Conservation (phyloP, 163 green algal genomes). For the Scenedesmus sp. region DNA sequence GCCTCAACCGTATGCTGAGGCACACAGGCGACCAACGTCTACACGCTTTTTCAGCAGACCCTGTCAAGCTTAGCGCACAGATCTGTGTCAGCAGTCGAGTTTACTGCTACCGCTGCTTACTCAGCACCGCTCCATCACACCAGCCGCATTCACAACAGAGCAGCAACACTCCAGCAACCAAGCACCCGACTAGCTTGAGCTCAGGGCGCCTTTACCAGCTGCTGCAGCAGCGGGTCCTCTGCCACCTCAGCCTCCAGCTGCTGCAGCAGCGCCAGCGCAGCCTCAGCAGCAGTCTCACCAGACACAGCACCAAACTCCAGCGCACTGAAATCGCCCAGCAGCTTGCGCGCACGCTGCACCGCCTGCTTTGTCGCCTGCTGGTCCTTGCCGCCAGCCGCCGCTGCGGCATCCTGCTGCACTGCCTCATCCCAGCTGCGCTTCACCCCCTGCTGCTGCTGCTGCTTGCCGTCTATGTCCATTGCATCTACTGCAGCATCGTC, state of each 20-base stretch:
- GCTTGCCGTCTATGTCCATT: conserved; percentile 39
- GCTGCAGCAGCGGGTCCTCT: conserved; percentile 50
- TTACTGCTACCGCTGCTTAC: too few relatives aligned
- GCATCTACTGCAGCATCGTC: background rate
- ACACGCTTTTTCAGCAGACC: too few relatives aligned
- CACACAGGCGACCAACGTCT: too few relatives aligned
- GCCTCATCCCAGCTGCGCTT: conserved; percentile 1
- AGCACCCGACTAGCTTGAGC: background rate
- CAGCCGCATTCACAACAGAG: too few relatives aligned
- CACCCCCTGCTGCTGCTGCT: conserved; percentile 17
- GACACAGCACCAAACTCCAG: conserved; percentile 37
- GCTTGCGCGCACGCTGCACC: conserved; percentile 34
- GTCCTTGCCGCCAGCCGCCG: conserved; percentile 9
- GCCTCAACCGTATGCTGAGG: too few relatives aligned
- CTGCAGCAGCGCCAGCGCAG: conserved; percentile 52
- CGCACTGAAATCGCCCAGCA: conserved; percentile 58
- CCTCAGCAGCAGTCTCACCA: conserved; percentile 43
- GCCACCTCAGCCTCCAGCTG: conserved; percentile 54
- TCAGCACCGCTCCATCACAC: too few relatives aligned
- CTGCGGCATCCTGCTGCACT: conserved; percentile 23
- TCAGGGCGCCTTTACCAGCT: conserved; percentile 51
- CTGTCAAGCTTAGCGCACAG: too few relatives aligned
- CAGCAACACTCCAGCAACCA: too few relatives aligned
- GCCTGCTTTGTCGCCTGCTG: conserved; percentile 27
- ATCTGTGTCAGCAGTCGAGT: too few relatives aligned